Evolutionary conservation across 108 stramenopile genomes (phyloP).

Genomic region (Phaeodactylum tricornutum): DNA sequence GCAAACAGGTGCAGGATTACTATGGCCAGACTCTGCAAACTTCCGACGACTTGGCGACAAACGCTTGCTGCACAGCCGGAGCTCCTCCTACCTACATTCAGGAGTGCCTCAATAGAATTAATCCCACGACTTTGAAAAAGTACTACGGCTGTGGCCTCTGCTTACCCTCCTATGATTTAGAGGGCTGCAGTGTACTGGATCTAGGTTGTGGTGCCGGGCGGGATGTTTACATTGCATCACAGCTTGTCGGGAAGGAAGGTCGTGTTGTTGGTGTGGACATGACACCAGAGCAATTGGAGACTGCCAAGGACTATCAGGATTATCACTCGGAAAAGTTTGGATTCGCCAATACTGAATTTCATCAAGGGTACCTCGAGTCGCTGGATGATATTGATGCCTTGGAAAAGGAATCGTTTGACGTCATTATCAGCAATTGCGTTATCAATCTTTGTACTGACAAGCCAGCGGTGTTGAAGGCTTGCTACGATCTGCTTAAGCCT

Average conservation of each 20-base stretch:
- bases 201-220: conserved; percentile 92
- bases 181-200: conserved; percentile 79
- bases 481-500: conserved; percentile 72
- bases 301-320: conserved; percentile 62
- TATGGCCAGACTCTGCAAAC: conserved; percentile 77
- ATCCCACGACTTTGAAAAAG: conserved; percentile 72
- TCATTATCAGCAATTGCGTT: conserved; percentile 96
- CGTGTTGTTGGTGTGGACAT: conserved; percentile 96
- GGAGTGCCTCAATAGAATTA: conserved; percentile 63
- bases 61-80: conserved; percentile 89
- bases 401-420: conserved; percentile 75
- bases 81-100: conserved; percentile 69
- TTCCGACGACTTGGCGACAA: conserved; percentile 86
- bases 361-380: conserved; percentile 83
- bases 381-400: conserved; percentile 62
- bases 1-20: conserved; percentile 55
- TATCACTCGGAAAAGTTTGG: conserved; percentile 87
- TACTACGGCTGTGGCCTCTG: conserved; percentile 96
- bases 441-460: conserved; percentile 96
- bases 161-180: conserved; percentile 76
- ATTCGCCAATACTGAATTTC: conserved; percentile 84
- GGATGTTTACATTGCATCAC: conserved; percentile 89
- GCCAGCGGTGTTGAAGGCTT: conserved; percentile 84
- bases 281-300: conserved; percentile 91
- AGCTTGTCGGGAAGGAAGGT: conserved; percentile 82